Evolutionary conservation across 768 basidiomycete species (phyloP).

Genomic region (Phanerochaete sordida): DNA sequence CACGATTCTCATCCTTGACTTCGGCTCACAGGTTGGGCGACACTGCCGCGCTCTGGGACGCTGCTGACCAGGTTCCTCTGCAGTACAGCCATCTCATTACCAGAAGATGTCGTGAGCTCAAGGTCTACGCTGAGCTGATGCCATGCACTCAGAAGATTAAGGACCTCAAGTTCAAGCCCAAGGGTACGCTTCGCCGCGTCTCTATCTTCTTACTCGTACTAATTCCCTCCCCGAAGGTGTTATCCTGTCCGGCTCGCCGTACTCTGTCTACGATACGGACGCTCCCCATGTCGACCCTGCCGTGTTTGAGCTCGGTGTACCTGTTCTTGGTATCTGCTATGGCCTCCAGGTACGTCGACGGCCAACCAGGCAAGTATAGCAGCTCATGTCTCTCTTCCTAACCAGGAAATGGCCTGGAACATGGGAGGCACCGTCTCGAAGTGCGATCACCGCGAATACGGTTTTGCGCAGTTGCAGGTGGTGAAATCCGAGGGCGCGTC

Average conservation of each 20-base stretch:
- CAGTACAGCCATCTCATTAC: constrained; percentile 98
- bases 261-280: constrained; percentile 92
- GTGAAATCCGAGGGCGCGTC: constrained; percentile 38
- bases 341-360: constrained; percentile 73
- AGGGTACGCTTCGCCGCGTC: constrained; percentile 49
- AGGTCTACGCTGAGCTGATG: constrained; percentile 96
- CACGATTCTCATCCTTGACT: constrained; percentile 94
- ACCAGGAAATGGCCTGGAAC: constrained; percentile 90
- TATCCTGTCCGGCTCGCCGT: constrained; percentile 96
- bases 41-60: background rate
- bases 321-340: constrained; percentile 96
- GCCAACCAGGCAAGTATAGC: background rate
- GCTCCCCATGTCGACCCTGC: constrained; percentile 93
- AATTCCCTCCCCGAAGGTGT: constrained; percentile 52
- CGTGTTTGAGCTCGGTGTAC: constrained; percentile 84
- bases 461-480: constrained; percentile 80
- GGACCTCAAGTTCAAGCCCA: constrained; percentile 90
- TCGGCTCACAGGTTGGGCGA: constrained; percentile 82
- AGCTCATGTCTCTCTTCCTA: background rate
- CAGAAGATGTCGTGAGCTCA: constrained; percentile 93
- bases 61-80: constrained; percentile 4
- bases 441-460: constrained; percentile 93
- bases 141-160: constrained; percentile 91
- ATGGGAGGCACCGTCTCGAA: constrained; percentile 80
- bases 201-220: background rate